Evolutionary conservation across 1,139 yeast species (phyloP), one percentile per base, ranked within the genome.

Genomic region (Debaryomycetaceae sp.): DNA sequence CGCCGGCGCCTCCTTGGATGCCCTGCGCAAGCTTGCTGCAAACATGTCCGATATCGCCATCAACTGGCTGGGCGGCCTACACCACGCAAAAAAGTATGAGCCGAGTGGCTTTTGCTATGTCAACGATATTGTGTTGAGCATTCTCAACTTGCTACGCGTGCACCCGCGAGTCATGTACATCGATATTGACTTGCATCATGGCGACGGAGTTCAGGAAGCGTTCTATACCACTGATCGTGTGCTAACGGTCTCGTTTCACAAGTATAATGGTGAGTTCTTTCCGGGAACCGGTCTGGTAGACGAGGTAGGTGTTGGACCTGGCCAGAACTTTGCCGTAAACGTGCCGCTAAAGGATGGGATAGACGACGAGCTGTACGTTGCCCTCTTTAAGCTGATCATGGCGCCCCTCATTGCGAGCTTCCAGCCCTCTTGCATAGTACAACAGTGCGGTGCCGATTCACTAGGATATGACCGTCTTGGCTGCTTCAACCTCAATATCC

Each of bases 181-280:
- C 32, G 98, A 90, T 53, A 87, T 87, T 32, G 98, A 90, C 51
- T 73, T 90, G 16, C 98, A 90, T 51, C 98, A 90, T 49, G 98
- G 98, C 15, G 98, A 90, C 51, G 98, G 97, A 31, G 98, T 90
- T 2, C 96, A 90, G 50, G 97, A 90, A 53, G 97, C 97, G 1
- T 90, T 90, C 44, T 86, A 87, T 50, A 76, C 93, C 23, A 83
- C 96, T 2, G 97, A 90, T 52, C 60, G 98, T 34, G 98, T 90
- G 16, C 83, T 86, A 92, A 87, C 97, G 0, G 77, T 83, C 27
- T 81, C 95, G 14, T 85, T 90, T 58, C 98, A 90, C 58, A 90
- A 90, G 53, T 90, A 83, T 51, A 80, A 82, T 47, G 97, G 97
- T 4, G 92, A 83, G 50, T 90, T 85, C 49, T 90, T 90, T 65